phyloP scores from a whole-genome alignment of 1,284 basidiomycete genomes.

The Ceratobasidium sp. region DNA sequence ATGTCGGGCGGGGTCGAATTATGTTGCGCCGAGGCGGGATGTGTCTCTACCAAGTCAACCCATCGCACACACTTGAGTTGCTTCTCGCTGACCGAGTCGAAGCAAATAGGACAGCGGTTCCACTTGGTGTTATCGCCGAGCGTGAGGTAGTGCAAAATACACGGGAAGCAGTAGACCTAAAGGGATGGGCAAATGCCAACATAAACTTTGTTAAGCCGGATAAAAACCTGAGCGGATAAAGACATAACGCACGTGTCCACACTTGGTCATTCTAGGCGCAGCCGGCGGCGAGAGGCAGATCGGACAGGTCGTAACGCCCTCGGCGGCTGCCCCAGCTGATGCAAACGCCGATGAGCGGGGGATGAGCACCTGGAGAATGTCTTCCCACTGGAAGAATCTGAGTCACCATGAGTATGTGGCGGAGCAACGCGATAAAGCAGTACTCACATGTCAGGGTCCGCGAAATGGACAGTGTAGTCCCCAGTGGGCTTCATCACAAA shows the following conservation, averaged over 20 bases:
- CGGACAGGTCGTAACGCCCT: slow-evolving; percentile 84
- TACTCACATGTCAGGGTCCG: slow-evolving; percentile 91
- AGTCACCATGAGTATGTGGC: slow-evolving; percentile 24
- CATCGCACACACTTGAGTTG: slow-evolving; percentile 94
- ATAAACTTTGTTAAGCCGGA: slow-evolving; percentile 46
- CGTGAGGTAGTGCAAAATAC: slow-evolving; percentile 91
- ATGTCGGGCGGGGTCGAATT: background rate
- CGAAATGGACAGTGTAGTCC: slow-evolving; percentile 94
- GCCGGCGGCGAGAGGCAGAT: slow-evolving; percentile 94
- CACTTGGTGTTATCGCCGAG: slow-evolving; percentile 83
- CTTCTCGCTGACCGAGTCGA: slow-evolving; percentile 89
- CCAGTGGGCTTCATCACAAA: slow-evolving; percentile 93
- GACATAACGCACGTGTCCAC: slow-evolving; percentile 84
- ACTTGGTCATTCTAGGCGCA: slow-evolving; percentile 96
- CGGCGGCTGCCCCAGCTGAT: slow-evolving; percentile 62
- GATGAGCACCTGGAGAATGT: slow-evolving; percentile 94
- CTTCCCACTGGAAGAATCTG: slow-evolving; percentile 95
- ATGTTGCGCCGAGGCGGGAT: background rate
- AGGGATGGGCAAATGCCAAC: slow-evolving; percentile 23
- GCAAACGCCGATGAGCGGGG: slow-evolving; percentile 71
- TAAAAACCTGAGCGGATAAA: slow-evolving; percentile 45
- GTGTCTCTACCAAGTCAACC: slow-evolving; percentile 64
- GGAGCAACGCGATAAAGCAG: slow-evolving; percentile 10
- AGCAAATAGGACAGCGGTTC: slow-evolving; percentile 94
- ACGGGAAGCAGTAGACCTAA: slow-evolving; percentile 89